Evolutionary conservation across 345 rosid genomes (phyloP).

Genomic region (Boechera stricta): DNA sequence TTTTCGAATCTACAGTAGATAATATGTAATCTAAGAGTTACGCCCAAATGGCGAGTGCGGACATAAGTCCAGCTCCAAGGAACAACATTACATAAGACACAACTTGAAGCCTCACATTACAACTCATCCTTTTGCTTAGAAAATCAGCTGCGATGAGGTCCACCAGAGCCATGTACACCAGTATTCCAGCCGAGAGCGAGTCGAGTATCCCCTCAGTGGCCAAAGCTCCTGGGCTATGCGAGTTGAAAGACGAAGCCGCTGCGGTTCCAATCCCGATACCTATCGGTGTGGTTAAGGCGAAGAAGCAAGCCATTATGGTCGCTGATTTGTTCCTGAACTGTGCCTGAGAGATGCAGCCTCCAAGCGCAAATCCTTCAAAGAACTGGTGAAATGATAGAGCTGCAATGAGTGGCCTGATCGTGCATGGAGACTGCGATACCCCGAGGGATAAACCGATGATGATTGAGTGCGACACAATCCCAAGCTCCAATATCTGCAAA

Average conservation of each 20-base stretch:
- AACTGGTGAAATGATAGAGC: constrained; percentile 94
- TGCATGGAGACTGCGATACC: constrained; percentile 79
- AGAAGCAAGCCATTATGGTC: constrained; percentile 75
- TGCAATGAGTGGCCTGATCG: constrained; percentile 79
- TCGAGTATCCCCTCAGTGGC: constrained; percentile 76
- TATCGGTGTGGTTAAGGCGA: constrained; percentile 73
- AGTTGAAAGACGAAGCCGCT: constrained; percentile 65
- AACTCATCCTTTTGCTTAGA: constrained; percentile 87
- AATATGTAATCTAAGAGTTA: constrained; percentile 35
- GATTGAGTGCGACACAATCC: constrained; percentile 89
- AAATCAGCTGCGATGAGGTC: constrained; percentile 97
- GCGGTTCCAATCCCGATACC: constrained; percentile 78
- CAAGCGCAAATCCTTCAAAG: constrained; percentile 95
- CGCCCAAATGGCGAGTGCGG: constrained; percentile 89
- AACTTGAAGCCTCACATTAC: constrained; percentile 81
- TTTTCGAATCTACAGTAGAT: constrained; percentile 2
- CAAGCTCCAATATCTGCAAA: constrained; percentile 89
- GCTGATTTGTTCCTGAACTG: constrained; percentile 65
- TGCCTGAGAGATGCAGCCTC: constrained; percentile 95
- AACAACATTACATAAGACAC: constrained; percentile 78
- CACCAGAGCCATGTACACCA: constrained; percentile 91
- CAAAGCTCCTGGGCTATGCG: constrained; percentile 65
- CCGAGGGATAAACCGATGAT: constrained; percentile 93
- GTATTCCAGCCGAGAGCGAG: constrained; percentile 84
- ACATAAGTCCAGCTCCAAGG: constrained; percentile 93